A percentile compares a stretch with the other conserved stretches of the same genome.
These are phyloP conservation scores for Drechslera avenae DNA, from an alignment of 2,329 filamentous ascomycete genomes.

Conservation along the genomic window DNA sequence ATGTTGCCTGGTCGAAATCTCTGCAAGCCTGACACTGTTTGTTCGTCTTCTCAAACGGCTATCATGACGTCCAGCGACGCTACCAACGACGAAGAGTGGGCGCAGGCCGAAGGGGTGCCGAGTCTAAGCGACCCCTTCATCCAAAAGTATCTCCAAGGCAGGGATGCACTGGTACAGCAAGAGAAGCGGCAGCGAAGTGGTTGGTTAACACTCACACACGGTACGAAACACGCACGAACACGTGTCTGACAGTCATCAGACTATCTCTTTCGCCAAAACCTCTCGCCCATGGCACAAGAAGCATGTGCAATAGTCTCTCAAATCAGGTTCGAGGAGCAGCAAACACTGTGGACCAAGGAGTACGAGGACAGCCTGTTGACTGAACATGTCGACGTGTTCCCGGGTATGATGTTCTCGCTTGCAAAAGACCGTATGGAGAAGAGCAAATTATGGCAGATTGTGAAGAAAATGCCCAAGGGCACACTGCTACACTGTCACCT, in stretches of 20 bases:
- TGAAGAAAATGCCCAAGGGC: conserved; percentile 87
- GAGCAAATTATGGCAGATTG: conserved; percentile 83
- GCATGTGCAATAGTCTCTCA: conserved; percentile 80
- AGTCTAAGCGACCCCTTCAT: conserved; percentile 72
- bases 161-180: conserved; percentile 75
- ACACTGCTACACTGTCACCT: conserved; percentile 84
- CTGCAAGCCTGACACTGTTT: background rate
- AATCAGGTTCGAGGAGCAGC: conserved; percentile 78
- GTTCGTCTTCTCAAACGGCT: background rate
- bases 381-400: conserved; percentile 70
- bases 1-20: background rate
- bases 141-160: conserved; percentile 77
- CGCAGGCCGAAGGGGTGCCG: conserved; percentile 50
- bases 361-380: conserved; percentile 73
- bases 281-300: conserved; percentile 78
- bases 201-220: conserved; percentile 46
- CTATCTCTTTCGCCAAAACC: conserved; percentile 70
- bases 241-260: conserved; percentile 55
- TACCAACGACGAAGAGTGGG: conserved; percentile 47
- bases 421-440: conserved; percentile 85
- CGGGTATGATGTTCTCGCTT: conserved; percentile 91
- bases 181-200: conserved; percentile 85
- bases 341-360: conserved; percentile 74
- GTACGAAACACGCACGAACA: background rate
- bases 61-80: conserved; percentile 30